Evolutionary conservation across 2,329 filamentous ascomycete species (phyloP).

Genomic region (Pseudogymnoascus sp.): DNA sequence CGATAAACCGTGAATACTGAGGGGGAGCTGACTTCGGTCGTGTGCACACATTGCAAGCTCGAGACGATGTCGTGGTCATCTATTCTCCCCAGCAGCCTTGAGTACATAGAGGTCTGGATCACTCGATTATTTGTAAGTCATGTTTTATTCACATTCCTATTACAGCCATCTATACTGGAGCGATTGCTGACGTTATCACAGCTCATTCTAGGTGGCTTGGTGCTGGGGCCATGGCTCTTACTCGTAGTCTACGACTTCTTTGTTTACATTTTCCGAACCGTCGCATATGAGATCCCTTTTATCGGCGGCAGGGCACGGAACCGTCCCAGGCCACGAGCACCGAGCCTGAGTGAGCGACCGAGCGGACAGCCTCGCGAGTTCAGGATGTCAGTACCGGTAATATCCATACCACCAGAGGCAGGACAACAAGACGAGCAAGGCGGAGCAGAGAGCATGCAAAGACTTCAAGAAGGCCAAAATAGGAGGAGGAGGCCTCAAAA

Average conservation of each 20-base stretch:
- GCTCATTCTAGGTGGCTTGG: slow-evolving; percentile 53
- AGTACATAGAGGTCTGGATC: slow-evolving; percentile 54
- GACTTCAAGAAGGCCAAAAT: neutral
- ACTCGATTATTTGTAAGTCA: slow-evolving; percentile 53
- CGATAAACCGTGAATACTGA: neutral
- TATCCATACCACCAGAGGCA: slow-evolving; percentile 7
- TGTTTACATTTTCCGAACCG: slow-evolving; percentile 53
- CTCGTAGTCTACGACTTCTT: slow-evolving; percentile 57
- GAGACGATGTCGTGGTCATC: slow-evolving; percentile 58
- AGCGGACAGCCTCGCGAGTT: slow-evolving; percentile 36
- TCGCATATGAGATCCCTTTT: slow-evolving; percentile 51
- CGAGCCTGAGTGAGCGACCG: slow-evolving; percentile 52
- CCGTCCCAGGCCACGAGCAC: slow-evolving; percentile 51
- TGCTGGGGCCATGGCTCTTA: slow-evolving; percentile 55
- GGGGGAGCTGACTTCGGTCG: neutral
- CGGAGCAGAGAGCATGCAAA: slow-evolving; percentile 5
- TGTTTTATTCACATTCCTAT: slow-evolving; percentile 12
- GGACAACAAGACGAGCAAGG: slow-evolving; percentile 10
- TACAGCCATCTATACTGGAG: neutral
- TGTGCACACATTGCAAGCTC: neutral
- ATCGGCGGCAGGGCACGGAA: slow-evolving; percentile 55
- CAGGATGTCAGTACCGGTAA: slow-evolving; percentile 20
- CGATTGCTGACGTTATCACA: slow-evolving; percentile 28
- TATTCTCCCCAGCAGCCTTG: slow-evolving; percentile 52
- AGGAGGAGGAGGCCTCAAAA: neutral